phyloP scores from a whole-genome alignment of 2,329 filamentous ascomycete species.

The Scedosporium boydii region DNA sequence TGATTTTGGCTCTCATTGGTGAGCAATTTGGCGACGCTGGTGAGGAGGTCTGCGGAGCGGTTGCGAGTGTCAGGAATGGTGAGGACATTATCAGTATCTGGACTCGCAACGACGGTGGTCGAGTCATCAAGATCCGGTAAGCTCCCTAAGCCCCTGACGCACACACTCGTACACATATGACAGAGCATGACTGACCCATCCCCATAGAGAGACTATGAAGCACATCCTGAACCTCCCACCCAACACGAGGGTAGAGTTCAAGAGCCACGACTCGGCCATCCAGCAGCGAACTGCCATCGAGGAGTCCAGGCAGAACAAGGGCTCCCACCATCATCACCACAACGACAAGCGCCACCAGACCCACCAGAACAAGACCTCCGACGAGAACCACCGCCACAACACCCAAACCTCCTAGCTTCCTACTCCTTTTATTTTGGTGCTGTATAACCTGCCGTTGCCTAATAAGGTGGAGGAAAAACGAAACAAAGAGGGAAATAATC shows the following conservation, averaged over 20 bases:
- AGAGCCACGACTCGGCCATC: conserved; percentile 93
- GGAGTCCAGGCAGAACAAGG: conserved; percentile 82
- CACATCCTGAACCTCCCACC: conserved; percentile 75
- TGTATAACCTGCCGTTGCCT: background rate
- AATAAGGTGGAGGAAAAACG: background rate
- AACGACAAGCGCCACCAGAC: conserved; percentile 21
- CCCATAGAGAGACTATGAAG: conserved; percentile 78
- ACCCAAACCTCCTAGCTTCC: background rate
- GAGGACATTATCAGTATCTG: conserved; percentile 98
- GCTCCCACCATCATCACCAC: conserved; percentile 31
- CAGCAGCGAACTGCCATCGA: conserved; percentile 84
- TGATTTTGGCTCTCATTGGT: conserved; percentile 81
- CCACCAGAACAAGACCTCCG: conserved; percentile 8
- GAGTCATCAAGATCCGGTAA: conserved; percentile 93
- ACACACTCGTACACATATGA: background rate
- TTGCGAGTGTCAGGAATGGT: conserved; percentile 86
- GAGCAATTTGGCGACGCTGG: conserved; percentile 89
- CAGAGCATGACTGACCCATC: background rate
- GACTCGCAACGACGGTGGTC: conserved; percentile 86
- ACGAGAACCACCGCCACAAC: conserved; percentile 7
- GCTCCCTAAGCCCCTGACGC: conserved; percentile 16
- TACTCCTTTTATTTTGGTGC: background rate
- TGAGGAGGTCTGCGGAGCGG: conserved; percentile 90
- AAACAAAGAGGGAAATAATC: background rate
- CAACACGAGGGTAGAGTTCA: conserved; percentile 89